Percentiles rank a stretch among this genome's conserved stretches.
Evolutionary conservation across 139 green algal species (phyloP).

Genomic region (Coelastrella sp.): DNA sequence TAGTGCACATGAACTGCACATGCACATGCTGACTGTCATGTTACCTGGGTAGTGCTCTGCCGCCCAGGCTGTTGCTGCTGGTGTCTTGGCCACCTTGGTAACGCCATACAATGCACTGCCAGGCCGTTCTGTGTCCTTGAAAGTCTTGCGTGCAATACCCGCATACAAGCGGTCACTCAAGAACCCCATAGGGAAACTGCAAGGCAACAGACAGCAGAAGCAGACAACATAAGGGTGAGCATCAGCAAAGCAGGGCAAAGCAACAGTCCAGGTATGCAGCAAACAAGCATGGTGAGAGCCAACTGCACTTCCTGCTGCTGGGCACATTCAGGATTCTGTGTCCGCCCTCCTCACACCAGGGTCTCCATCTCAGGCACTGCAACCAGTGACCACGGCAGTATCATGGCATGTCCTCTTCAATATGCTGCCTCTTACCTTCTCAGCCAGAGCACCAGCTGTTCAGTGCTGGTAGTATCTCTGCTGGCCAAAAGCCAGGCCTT

Average conservation of each 20-base stretch:
- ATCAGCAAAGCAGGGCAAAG: too few relatives aligned
- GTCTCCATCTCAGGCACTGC: too few relatives aligned
- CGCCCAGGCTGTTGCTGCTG: slow-evolving; percentile 15
- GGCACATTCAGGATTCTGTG: too few relatives aligned
- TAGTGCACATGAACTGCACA: too few relatives aligned
- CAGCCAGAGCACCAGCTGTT: slow-evolving; percentile 45
- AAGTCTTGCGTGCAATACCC: neutral
- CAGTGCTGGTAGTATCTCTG: neutral
- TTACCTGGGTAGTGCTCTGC: slow-evolving; percentile 35
- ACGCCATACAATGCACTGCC: neutral
- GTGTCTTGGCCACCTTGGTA: slow-evolving; percentile 25
- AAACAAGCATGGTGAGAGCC: too few relatives aligned
- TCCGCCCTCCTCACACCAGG: too few relatives aligned
- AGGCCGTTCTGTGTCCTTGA: neutral
- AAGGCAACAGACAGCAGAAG: neutral
- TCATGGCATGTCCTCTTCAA: neutral
- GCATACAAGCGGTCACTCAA: slow-evolving; percentile 30
- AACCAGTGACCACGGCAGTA: too few relatives aligned
- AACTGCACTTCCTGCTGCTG: too few relatives aligned
- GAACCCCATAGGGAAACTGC: slow-evolving; percentile 46
- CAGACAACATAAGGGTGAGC: neutral
- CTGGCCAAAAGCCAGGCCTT: slow-evolving; percentile 16
- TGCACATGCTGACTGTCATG: too few relatives aligned
- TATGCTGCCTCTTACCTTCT: slow-evolving; percentile 12
- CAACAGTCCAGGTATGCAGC: too few relatives aligned